Percentiles rank a stretch among this genome's conserved stretches.
Conservation (phyloP, 139 green algal species). For the Chlorella sp. region DNA sequence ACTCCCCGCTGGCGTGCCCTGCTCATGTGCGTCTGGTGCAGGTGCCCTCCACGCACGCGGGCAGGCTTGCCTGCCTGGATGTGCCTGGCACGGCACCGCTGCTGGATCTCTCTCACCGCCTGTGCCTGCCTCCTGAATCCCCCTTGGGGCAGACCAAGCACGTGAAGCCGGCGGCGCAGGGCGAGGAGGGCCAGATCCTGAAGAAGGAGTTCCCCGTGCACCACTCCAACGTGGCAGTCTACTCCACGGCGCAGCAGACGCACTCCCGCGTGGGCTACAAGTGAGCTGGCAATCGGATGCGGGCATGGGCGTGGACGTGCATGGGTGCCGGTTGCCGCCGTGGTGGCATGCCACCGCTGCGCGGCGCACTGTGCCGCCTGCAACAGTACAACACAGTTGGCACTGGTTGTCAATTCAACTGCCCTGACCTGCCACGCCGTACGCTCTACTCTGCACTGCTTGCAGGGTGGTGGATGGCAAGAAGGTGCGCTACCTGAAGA, state of each 20-base stretch:
- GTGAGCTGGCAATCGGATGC: too few species aligned
- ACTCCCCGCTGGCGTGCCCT: too few species aligned
- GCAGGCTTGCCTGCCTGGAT: too few species aligned
- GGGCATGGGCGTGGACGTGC: too few species aligned
- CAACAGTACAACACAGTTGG: too few species aligned
- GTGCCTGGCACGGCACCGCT: too few species aligned
- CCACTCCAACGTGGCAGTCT: constrained; percentile 97
- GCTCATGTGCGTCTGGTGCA: too few species aligned
- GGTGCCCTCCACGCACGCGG: too few species aligned
- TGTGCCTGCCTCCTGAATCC: background rate
- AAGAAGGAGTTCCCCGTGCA: constrained; percentile 91
- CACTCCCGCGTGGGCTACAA: constrained; percentile 80
- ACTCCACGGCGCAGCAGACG: constrained; percentile 78
- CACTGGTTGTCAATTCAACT: background rate
- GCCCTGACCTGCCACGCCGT: background rate
- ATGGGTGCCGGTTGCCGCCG: background rate
- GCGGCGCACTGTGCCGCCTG: background rate
- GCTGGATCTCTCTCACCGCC: too few species aligned
- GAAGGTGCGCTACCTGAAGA: constrained; percentile 89
- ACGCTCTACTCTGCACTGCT: background rate
- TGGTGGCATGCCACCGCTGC: background rate
- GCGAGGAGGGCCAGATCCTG: constrained; percentile 86
- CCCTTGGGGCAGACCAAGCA: constrained; percentile 69
- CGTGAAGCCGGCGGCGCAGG: constrained; percentile 71
- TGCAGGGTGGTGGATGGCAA: constrained; percentile 64